These are phyloP conservation scores for Stephanodiscus minutulus DNA, from an alignment of 108 stramenopile genomes.

Conservation along the genomic window DNA sequence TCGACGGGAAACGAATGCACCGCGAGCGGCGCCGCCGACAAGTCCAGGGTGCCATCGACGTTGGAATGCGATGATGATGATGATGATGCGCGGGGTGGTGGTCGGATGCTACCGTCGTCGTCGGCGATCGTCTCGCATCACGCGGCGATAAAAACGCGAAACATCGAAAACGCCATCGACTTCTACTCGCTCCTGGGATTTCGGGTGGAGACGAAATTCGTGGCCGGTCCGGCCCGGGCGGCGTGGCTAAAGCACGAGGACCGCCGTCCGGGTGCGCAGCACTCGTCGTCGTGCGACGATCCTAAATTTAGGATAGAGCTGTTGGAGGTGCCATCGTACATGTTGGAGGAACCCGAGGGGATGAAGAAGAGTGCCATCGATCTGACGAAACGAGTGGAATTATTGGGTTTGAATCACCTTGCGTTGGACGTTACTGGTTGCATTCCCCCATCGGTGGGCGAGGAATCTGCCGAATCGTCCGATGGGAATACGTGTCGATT, in stretches of 20 bases:
- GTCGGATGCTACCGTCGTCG: background rate
- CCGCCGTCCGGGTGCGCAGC: background rate
- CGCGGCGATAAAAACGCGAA: slow-evolving; percentile 73
- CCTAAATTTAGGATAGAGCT: slow-evolving; percentile 66
- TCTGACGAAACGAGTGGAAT: slow-evolving; percentile 59
- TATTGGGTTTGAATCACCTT: slow-evolving; percentile 82
- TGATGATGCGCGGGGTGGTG: background rate
- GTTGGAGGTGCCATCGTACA: slow-evolving; percentile 76
- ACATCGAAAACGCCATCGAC: slow-evolving; percentile 79
- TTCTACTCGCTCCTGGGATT: slow-evolving; percentile 85
- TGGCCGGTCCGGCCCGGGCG: slow-evolving; percentile 73
- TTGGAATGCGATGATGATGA: no score
- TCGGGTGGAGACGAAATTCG: slow-evolving; percentile 66
- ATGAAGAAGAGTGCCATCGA: slow-evolving; percentile 70
- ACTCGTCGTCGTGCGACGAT: background rate
- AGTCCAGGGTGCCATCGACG: background rate
- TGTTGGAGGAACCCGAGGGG: slow-evolving; percentile 72
- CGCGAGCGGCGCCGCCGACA: background rate
- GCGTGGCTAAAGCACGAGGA: slow-evolving; percentile 64
- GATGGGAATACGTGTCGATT: slow-evolving; percentile 20
- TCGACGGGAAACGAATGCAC: background rate
- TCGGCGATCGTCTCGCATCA: slow-evolving; percentile 53
- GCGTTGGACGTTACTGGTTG: slow-evolving; percentile 74
- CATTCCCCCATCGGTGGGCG: slow-evolving; percentile 8
- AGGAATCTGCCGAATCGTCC: background rate